A percentile compares a stretch with the other conserved stretches of the same genome.
phyloP scores from a whole-genome alignment of 495 filamentous ascomycete species.

The Xylaria acuta region DNA sequence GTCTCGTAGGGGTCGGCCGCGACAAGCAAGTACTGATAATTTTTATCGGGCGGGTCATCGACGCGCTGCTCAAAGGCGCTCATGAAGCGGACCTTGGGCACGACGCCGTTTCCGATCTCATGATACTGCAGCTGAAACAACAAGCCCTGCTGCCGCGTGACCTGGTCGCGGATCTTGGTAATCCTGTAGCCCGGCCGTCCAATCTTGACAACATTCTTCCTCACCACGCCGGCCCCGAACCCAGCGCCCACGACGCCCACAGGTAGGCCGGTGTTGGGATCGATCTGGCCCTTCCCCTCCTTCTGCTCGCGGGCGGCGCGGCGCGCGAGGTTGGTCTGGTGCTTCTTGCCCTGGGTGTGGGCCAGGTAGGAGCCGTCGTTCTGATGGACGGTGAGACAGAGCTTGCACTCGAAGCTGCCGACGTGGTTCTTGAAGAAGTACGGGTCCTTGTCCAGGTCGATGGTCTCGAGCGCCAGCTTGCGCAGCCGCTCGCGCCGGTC shows the following conservation, averaged over 20 bases:
- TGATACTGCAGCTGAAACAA: conserved; percentile 96
- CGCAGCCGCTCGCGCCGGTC: conserved; percentile 96
- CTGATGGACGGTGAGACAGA: conserved; percentile 98
- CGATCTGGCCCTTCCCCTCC: conserved; percentile 77
- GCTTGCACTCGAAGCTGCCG: conserved; percentile 95
- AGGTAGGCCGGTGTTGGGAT: conserved; percentile 75
- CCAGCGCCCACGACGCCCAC: conserved; percentile 78
- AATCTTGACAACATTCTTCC: conserved; percentile 95
- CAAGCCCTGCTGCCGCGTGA: conserved; percentile 87
- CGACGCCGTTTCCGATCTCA: conserved; percentile 78
- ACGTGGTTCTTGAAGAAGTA: conserved; percentile 99
- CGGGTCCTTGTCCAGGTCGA: conserved; percentile 98
- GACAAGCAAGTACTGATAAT: conserved; percentile 91
- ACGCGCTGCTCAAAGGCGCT: conserved; percentile 95
- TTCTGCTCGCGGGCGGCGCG: conserved; percentile 93
- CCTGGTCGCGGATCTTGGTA: conserved; percentile 89
- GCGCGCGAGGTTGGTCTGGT: conserved; percentile 98
- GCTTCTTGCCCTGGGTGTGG: conserved; percentile 98
- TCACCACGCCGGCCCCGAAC: conserved; percentile 62
- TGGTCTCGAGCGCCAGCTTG: conserved; percentile 96
- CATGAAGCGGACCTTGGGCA: conserved; percentile 93
- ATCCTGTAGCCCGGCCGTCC: conserved; percentile 97
- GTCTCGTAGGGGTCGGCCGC: conserved; percentile 99
- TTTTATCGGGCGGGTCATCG: conserved; percentile 92
- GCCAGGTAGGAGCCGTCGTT: conserved; percentile 99